Conservation (phyloP, 78 protist species). For the Neovahlkampfia damariscottae region DNA sequence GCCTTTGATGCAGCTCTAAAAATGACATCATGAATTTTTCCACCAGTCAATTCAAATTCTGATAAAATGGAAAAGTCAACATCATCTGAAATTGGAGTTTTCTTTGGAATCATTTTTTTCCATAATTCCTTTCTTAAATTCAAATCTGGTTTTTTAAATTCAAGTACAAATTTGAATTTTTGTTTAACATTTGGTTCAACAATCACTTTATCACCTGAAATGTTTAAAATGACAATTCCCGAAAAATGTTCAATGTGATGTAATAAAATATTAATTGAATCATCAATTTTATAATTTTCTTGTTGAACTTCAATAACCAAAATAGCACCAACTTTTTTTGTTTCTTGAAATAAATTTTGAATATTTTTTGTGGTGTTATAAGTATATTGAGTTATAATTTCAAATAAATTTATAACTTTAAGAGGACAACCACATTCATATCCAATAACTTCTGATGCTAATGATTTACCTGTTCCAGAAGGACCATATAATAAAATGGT, state of each 20-base stretch:
- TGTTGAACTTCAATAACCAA: constrained; percentile 45
- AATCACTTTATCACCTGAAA: neutral
- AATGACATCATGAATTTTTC: neutral
- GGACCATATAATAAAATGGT: constrained; percentile 39
- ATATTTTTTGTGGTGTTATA: constrained; percentile 33
- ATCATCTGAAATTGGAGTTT: neutral
- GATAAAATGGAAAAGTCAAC: neutral
- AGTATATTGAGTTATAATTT: constrained; percentile 27
- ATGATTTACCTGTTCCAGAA: constrained; percentile 47
- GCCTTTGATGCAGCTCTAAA: neutral
- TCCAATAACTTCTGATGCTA: constrained; percentile 41
- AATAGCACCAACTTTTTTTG: constrained; percentile 25
- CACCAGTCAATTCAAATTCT: neutral
- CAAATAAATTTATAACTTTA: constrained; percentile 15
- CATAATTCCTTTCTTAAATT: neutral
- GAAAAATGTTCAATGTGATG: constrained; percentile 35
- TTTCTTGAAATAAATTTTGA: constrained; percentile 26
- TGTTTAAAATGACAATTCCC: constrained; percentile 34
- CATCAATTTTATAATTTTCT: constrained; percentile 23
- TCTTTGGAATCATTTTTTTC: neutral
- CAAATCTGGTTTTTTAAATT: neutral
- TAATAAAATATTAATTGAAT: constrained; percentile 14
- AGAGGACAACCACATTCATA: constrained; percentile 36
- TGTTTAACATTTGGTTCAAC: neutral
- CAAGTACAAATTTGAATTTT: neutral